These are phyloP conservation scores for Penicillium fuscoglaucum DNA, from an alignment of 2,329 filamentous ascomycete genomes.

Conservation along the genomic window DNA sequence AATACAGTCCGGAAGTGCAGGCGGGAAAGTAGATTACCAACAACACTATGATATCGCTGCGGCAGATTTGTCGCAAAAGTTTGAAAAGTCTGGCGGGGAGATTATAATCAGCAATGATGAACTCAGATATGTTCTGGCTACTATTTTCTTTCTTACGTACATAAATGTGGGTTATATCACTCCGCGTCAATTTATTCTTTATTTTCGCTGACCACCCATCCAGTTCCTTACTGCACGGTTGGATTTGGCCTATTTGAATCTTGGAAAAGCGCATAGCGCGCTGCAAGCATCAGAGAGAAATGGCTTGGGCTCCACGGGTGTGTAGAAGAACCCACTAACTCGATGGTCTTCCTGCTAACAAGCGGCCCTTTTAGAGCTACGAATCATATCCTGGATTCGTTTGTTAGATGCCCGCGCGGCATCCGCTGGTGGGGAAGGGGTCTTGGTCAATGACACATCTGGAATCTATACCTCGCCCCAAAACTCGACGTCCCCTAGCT, in stretches of 20 bases:
- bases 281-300: background rate
- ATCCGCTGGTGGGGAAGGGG: slow-evolving; percentile 57
- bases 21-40: background rate
- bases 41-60: background rate
- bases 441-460: slow-evolving; percentile 49
- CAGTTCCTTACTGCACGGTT: background rate
- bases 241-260: background rate
- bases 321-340: background rate
- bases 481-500: slow-evolving; percentile 47
- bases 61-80: background rate
- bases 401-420: slow-evolving; percentile 58
- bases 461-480: slow-evolving; percentile 2
- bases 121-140: background rate
- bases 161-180: background rate
- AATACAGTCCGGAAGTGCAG: background rate
- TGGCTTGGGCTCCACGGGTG: background rate
- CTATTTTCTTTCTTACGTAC: background rate
- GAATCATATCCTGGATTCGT: slow-evolving; percentile 53
- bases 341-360: background rate
- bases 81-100: background rate
- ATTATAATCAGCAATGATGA: background rate
- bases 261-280: background rate
- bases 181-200: background rate
- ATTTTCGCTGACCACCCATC: background rate
- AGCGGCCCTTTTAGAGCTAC: background rate